Evolutionary conservation across 306 rosid genomes (phyloP), one percentile per base, ranked within the genome.

Genomic region (Quercus mongolica): DNA sequence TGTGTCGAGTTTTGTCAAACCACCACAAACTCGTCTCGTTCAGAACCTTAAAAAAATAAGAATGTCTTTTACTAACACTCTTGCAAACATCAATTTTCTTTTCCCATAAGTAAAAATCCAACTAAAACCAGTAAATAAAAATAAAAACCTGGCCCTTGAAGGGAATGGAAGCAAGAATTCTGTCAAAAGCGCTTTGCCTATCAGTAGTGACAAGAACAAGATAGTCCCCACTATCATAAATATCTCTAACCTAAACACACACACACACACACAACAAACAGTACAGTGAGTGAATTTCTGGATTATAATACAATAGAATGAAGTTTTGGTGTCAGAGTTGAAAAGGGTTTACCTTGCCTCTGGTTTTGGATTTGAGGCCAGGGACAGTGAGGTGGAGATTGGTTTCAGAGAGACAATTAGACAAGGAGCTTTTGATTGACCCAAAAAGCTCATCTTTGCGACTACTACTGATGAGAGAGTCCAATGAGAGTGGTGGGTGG

Each of bases 91-190:
- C 9, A 20, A 4, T 9, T 59, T 58, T 19, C 23, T 10, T 62
- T 74, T 35, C 10, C 76, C 61, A 54, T 25, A 15, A 49, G 14
- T 67, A 74, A 41, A 41, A 41, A 74, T 10, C 73, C 74, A 73
- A 49, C 59, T 6, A 49, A 73, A 41, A 5, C 54, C 19, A 51
- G 56, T 7, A 3, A 62, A 21, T 9, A 52, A 64, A 51, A 63
- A 26, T 7, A 68, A 78, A 74, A 38, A 90, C 97, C 97, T 92
- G 99, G 84, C 99, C 98, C 82, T 92, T 95, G 83, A 92, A 95
- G 61, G 99, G 99, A 79, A 95, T 91, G 23, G 99, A 95, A 81
- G 98, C 97, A 69, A 95, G 99, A 87, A 95, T 87, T 87, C 99
- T 89, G 82, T 95, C 99, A 71, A 95, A 95, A 6, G 99, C 99